Evolutionary conservation across 768 basidiomycete species (phyloP), one percentile per base, ranked within the genome.

Genomic region (Lyophyllum atratum): DNA sequence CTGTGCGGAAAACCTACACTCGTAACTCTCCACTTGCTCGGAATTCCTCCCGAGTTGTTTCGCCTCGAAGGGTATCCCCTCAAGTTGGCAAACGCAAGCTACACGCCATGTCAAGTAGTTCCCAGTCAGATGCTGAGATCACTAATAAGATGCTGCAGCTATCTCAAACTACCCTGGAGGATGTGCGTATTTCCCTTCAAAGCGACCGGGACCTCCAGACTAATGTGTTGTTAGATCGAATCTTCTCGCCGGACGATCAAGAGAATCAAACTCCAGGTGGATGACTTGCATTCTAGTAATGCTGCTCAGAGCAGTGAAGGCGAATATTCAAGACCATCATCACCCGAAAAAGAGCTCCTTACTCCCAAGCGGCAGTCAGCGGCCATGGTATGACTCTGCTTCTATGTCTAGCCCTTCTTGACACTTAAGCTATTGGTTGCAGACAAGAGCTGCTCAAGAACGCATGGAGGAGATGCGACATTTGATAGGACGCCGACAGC

Each of bases 401-500:
- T 49, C 47, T 50, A 25, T 59, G 22, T 15, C 26, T 33, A 26
- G 45, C 4, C 31, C 34, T n/a, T 31, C 26, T 47, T 47, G 33
- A 3, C 40, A 14, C 26, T n/a, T 26, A 26, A 14, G 6, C 40
- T 14, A 52, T 26, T 49, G 53, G 1, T 50, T 19, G 4, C 61
- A 93, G 92, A 89, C 83, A 12, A 85, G 73, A 65, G 91, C 86
- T 53, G 90, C 91, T 33, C 86, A 85, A 62, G 86, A 86, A 33
- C 85, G 92, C 22, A 80, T 92, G 77, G 85, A 91, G 63, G 92
- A 94, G 69, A 91, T 94, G 91, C 82, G 86, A 39, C 83, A 82
- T 60, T 75, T 92, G 54, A 92, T 94, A 56, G 73, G 76, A 34
- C 81, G 77, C 59, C 77, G 91, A 61, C 78, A 83, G 25, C 19